phyloP scores from a whole-genome alignment of 2,329 filamentous ascomycete genomes.

The Fusarium humuli region DNA sequence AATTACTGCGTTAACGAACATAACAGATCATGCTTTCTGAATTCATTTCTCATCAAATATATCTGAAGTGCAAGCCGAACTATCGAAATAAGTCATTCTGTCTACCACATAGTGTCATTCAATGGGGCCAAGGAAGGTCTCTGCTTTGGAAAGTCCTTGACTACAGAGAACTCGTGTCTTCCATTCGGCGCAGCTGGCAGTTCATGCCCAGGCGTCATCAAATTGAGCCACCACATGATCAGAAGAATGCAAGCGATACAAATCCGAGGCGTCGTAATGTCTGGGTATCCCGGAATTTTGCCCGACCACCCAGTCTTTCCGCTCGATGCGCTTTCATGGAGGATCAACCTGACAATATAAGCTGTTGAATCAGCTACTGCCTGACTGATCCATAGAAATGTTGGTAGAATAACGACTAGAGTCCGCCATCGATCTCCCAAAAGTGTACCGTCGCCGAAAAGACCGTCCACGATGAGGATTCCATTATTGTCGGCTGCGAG shows the following conservation, averaged over 20 bases:
- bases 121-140: neutral
- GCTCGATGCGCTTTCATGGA: neutral
- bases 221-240: neutral
- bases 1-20: no score
- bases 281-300: rapidly evolving
- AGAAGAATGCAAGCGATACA: neutral
- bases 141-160: neutral
- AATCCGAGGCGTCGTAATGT: neutral
- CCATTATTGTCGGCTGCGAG: slow-evolving; percentile 68
- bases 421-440: slow-evolving; percentile 41
- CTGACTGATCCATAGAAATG: slow-evolving; percentile 46
- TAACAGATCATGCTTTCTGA: no score
- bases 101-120: no score
- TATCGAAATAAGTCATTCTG: rapidly evolving
- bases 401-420: slow-evolving; percentile 37
- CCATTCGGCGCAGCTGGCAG: neutral
- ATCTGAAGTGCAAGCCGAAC: no score
- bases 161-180: neutral
- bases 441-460: slow-evolving; percentile 38
- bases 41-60: no score
- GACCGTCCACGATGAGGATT: slow-evolving; percentile 52
- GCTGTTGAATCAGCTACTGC: slow-evolving; percentile 35
- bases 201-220: neutral
- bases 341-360: neutral
- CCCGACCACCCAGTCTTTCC: neutral